Conservation (phyloP, 192 early-diverging fungal genomes). For the Ambispora gerdemannii region DNA sequence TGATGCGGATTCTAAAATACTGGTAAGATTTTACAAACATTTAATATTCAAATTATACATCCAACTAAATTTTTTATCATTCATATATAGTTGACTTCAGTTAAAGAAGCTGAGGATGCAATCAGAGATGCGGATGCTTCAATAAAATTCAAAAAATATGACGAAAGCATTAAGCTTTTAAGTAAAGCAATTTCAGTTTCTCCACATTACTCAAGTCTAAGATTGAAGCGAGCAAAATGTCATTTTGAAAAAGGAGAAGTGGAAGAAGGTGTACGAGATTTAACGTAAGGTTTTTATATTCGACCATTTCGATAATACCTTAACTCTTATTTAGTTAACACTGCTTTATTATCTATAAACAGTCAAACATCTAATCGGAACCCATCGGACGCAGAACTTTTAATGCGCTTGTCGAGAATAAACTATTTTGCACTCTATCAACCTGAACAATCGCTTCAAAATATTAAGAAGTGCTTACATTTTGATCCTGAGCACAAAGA, state of each 20-base stretch:
- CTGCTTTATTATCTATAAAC: constrained; percentile 18
- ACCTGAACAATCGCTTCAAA: constrained; percentile 61
- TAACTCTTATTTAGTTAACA: background rate
- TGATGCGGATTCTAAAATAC: constrained; percentile 38
- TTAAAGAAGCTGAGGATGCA: constrained; percentile 47
- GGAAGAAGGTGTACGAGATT: constrained; percentile 84
- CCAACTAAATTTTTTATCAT: too few species aligned
- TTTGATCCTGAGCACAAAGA: constrained; percentile 89
- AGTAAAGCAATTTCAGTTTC: constrained; percentile 53
- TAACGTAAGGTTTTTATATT: constrained; percentile 41
- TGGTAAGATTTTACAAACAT: constrained; percentile 32
- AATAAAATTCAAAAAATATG: constrained; percentile 45
- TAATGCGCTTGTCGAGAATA: constrained; percentile 66
- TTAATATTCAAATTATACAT: background rate
- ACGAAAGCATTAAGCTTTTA: constrained; percentile 51
- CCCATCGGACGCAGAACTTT: constrained; percentile 60
- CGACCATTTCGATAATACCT: too few species aligned
- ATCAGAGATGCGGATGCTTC: constrained; percentile 40
- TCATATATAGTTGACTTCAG: constrained; percentile 32
- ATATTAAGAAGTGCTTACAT: constrained; percentile 81
- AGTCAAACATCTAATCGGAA: constrained; percentile 73
- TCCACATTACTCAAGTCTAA: constrained; percentile 53
- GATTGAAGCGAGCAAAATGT: constrained; percentile 69
- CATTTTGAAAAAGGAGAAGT: constrained; percentile 68
- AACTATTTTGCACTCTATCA: constrained; percentile 69